Percentiles rank a stretch among this genome's conserved stretches.
These are phyloP conservation scores for Penicillium silybi DNA, from an alignment of 495 filamentous ascomycete genomes.

Conservation along the genomic window DNA sequence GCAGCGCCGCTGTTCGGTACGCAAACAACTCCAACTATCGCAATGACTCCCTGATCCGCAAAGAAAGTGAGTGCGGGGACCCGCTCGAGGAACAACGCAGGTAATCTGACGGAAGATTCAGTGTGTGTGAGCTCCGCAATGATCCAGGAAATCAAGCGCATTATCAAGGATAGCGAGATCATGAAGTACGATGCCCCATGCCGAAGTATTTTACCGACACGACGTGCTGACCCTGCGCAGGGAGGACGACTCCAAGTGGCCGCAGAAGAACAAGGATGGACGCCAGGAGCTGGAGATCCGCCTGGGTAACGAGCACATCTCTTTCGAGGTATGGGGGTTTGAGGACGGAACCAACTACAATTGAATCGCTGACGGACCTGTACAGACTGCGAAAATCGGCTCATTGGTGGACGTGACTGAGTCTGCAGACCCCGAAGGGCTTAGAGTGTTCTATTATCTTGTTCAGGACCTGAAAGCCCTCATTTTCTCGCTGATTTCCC, in stretches of 20 bases:
- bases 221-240: conserved; percentile 40
- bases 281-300: conserved; percentile 96
- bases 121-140: conserved; percentile 96
- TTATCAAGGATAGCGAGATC: conserved; percentile 97
- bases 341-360: not conserved
- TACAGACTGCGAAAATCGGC: conserved; percentile 95
- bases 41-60: conserved; percentile 96
- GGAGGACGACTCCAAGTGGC: conserved; percentile 99
- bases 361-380: not conserved
- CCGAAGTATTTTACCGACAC: not conserved
- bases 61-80: conserved; percentile 77
- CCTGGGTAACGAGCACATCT: conserved; percentile 93
- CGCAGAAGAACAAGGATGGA: conserved; percentile 98
- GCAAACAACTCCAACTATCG: conserved; percentile 99
- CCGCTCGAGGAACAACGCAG: not conserved
- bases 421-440: conserved; percentile 90
- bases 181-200: conserved; percentile 66
- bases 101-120: conserved; percentile 37
- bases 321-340: conserved; percentile 70
- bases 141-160: conserved; percentile 90
- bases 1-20: conserved; percentile 91
- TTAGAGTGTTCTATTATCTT: conserved; percentile 99
- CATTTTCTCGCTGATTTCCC: conserved; percentile 90
- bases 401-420: conserved; percentile 96
- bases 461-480: conserved; percentile 97